Evolutionary conservation across 495 filamentous ascomycete genomes (phyloP).

Genomic region (Penicillium longicatenatum): DNA sequence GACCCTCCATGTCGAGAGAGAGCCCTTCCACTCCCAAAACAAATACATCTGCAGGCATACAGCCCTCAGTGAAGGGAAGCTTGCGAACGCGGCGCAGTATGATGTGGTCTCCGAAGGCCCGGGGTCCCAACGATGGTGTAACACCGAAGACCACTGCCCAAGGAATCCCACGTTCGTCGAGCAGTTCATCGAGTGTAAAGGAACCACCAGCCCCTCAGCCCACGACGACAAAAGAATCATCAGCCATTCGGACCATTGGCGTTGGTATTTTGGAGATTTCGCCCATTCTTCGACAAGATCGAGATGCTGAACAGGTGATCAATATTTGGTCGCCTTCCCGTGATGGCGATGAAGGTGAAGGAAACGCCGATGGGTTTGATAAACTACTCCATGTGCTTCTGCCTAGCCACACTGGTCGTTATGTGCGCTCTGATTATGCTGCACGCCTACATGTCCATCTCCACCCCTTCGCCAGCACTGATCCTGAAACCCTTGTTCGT

Average conservation of each 20-base stretch:
- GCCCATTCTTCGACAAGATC: conserved; percentile 71
- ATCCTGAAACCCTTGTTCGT: conserved; percentile 77
- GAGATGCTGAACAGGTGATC: conserved; percentile 74
- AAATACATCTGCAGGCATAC: conserved; percentile 18
- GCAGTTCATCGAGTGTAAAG: conserved; percentile 58
- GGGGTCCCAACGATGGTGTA: conserved; percentile 32
- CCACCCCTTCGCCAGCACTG: conserved; percentile 70
- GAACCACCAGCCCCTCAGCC: conserved; percentile 39
- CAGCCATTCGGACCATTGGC: conserved; percentile 69
- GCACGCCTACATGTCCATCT: conserved; percentile 77
- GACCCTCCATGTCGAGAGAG: conserved; percentile 40
- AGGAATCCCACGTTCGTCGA: conserved; percentile 53
- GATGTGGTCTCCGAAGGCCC: conserved; percentile 67
- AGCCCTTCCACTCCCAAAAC: conserved; percentile 34
- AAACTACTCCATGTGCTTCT: conserved; percentile 73
- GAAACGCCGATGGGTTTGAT: conserved; percentile 67
- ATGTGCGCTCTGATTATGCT: conserved; percentile 67
- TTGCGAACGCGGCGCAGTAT: conserved; percentile 70
- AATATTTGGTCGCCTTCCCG: conserved; percentile 74
- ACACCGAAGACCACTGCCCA: conserved; percentile 27
- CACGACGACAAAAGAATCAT: conserved; percentile 39
- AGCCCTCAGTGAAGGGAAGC: conserved; percentile 42
- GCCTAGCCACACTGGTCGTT: conserved; percentile 69
- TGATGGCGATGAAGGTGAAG: conserved; percentile 55
- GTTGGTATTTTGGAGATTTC: conserved; percentile 82